These are phyloP conservation scores for Blechomonas ayalai DNA, from an alignment of 208 protist species.

Conservation along the genomic window DNA sequence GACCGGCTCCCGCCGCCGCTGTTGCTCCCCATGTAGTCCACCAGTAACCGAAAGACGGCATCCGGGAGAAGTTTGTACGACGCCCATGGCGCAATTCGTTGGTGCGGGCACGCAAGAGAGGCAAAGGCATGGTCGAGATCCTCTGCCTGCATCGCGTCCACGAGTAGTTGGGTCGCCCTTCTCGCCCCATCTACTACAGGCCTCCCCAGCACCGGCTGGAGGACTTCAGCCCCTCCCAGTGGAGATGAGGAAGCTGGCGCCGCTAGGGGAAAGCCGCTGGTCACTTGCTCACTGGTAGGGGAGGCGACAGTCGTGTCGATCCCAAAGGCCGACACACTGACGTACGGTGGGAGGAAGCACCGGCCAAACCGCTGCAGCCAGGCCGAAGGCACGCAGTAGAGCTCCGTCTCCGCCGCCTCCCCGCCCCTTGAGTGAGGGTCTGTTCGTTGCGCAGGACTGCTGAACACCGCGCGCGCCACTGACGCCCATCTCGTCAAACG, in stretches of 20 bases:
- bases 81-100: constrained; percentile 32
- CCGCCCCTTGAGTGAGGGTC: neutral
- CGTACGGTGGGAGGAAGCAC: constrained; percentile 40
- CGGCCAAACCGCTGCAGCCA: constrained; percentile 63
- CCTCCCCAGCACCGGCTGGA: neutral
- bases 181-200: neutral
- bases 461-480: constrained; percentile 20
- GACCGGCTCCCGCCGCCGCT: no score
- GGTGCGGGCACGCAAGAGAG: constrained; percentile 26
- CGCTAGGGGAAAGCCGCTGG: no score
- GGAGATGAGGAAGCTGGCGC: no score
- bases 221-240: no score
- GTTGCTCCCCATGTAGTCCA: constrained; percentile 1
- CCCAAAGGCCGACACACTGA: constrained; percentile 22
- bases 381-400: constrained; percentile 45
- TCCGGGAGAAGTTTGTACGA: constrained; percentile 42
- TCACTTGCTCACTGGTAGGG: neutral
- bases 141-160: neutral
- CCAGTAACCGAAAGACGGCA: neutral
- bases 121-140: neutral
- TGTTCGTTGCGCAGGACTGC: constrained; percentile 1
- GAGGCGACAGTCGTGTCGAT: constrained; percentile 2
- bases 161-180: neutral
- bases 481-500: constrained; percentile 22
- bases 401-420: neutral